These are phyloP conservation scores for Nasturtium officinale DNA, from an alignment of 345 rosid species.

Conservation along the genomic window DNA sequence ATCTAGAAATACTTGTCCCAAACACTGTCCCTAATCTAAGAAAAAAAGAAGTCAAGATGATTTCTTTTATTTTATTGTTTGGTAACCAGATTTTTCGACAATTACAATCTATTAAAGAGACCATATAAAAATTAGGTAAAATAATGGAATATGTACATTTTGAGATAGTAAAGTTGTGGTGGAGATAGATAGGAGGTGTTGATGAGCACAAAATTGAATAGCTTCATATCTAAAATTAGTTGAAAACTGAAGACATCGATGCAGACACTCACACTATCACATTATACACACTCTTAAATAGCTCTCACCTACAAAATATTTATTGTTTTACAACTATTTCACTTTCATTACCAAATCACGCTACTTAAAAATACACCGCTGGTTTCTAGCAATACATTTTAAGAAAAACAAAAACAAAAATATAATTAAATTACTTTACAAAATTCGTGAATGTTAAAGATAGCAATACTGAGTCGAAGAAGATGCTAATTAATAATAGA, in stretches of 20 bases:
- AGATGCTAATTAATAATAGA: constrained; percentile 23
- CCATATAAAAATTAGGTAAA: constrained; percentile 21
- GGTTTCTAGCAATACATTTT: not conserved
- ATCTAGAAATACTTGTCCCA: not conserved
- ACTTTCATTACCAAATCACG: constrained; percentile 29
- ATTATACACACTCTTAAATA: constrained; percentile 37
- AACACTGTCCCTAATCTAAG: not conserved
- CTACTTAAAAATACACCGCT: not conserved
- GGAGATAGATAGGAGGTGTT: constrained; percentile 22
- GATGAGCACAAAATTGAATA: constrained; percentile 26
- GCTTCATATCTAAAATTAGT: constrained; percentile 39
- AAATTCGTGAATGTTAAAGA: not conserved
- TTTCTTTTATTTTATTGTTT: not conserved
- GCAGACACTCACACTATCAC: constrained; percentile 35
- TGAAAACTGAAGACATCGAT: constrained; percentile 36
- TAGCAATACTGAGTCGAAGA: not conserved
- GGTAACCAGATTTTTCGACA: not conserved
- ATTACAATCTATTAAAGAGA: constrained; percentile 8
- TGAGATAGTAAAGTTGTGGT: constrained; percentile 22
- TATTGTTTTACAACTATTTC: constrained; percentile 15
- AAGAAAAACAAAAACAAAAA: not conserved
- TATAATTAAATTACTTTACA: not conserved
- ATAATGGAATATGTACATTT: constrained; percentile 19
- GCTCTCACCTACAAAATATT: constrained; percentile 31
- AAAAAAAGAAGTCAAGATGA: not conserved